These are phyloP conservation scores for Emericellopsis cladophorae DNA, from an alignment of 2,329 filamentous ascomycete genomes.

Conservation along the genomic window DNA sequence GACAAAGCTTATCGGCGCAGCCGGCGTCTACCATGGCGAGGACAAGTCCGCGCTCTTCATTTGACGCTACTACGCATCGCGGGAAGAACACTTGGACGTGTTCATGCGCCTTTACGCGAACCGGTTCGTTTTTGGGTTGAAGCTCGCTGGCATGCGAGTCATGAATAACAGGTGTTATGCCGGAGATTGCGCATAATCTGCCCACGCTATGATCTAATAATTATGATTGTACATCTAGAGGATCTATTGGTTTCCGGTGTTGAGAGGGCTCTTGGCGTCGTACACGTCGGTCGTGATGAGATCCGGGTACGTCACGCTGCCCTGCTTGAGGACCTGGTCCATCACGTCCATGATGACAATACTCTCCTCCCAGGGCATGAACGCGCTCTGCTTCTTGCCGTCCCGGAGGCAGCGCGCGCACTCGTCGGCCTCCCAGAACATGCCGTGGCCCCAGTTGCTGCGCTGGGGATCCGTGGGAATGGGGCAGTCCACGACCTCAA, in stretches of 20 bases:
- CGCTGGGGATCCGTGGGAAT: constrained; percentile 36
- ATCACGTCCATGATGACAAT: constrained; percentile 71
- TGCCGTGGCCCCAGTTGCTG: constrained; percentile 54
- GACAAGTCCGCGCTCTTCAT: no score
- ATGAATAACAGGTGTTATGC: not conserved
- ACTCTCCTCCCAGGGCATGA: constrained; percentile 62
- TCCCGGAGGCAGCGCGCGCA: constrained; percentile 63
- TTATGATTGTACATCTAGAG: not conserved
- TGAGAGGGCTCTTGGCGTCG: constrained; percentile 48
- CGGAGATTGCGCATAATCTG: no score
- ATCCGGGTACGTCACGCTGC: constrained; percentile 39
- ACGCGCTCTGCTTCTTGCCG: constrained; percentile 62
- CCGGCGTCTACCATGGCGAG: no score
- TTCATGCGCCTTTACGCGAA: no score
- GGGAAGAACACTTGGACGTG: no score
- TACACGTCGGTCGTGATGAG: constrained; percentile 44
- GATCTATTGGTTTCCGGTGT: constrained; percentile 26
- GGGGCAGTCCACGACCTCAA: constrained; percentile 39
- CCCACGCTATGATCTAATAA: not conserved
- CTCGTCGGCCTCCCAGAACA: constrained; percentile 85
- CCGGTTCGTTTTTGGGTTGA: not conserved
- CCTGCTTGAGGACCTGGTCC: constrained; percentile 41
- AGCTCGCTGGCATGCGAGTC: not conserved
- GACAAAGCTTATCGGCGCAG: no score
- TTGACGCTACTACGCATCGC: no score